These are phyloP conservation scores for Coniochaeta sp. DNA, from an alignment of 2,329 filamentous ascomycete species.

Conservation along the genomic window DNA sequence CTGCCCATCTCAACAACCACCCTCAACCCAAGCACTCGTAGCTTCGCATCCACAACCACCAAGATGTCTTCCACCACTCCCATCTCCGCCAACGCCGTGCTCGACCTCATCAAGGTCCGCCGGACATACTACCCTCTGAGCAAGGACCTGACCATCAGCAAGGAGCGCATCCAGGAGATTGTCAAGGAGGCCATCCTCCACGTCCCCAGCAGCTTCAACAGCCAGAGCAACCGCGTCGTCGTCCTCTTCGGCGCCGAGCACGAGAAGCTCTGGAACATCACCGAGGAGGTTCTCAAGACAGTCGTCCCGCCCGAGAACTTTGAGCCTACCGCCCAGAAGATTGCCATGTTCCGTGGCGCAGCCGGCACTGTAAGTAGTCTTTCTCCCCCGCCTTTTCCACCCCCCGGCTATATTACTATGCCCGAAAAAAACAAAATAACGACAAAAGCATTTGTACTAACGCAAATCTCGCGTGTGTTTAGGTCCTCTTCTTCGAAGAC, in stretches of 20 bases:
- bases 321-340: conserved; percentile 37
- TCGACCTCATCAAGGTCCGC: conserved; percentile 59
- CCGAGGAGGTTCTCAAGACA: conserved; percentile 54
- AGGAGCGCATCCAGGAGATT: conserved; percentile 56
- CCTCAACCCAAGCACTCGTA: not conserved
- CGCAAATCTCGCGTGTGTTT: not conserved
- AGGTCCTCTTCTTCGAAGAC: conserved; percentile 84
- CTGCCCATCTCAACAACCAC: not conserved
- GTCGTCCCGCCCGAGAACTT: conserved; percentile 61
- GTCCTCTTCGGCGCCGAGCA: conserved; percentile 78
- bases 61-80: conserved; percentile 31
- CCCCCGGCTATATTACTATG: not conserved
- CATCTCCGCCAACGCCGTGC: conserved; percentile 38
- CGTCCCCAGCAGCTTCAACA: conserved; percentile 81
- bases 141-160: conserved; percentile 53
- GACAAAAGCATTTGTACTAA: no score
- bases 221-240: conserved; percentile 70
- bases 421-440: not conserved
- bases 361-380: conserved; percentile 64
- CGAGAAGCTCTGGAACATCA: conserved; percentile 78
- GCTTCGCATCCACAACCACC: conserved; percentile 19
- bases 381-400: not conserved
- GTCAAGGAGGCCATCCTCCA: conserved; percentile 57
- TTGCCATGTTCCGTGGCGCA: conserved; percentile 55
- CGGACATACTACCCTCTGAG: conserved; percentile 62